These are phyloP conservation scores for Beauveria brongniartii DNA, from an alignment of 2,329 filamentous ascomycete genomes.

Conservation along the genomic window DNA sequence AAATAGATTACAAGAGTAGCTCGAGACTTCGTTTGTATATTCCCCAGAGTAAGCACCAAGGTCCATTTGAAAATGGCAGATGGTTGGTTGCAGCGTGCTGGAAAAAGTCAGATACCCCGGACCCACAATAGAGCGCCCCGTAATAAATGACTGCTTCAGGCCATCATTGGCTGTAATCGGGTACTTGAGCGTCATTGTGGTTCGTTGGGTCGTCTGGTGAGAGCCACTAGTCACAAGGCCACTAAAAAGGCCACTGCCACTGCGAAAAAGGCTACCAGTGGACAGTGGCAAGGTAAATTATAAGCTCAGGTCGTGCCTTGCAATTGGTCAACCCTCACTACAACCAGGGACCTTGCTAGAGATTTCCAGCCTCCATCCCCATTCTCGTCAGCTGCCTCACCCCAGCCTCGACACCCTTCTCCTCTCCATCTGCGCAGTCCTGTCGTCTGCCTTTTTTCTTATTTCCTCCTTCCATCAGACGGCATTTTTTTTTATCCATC, in stretches of 20 bases:
- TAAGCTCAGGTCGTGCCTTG: too few species aligned
- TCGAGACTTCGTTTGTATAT: background rate
- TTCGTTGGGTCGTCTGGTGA: background rate
- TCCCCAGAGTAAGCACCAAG: background rate
- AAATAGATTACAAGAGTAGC: background rate
- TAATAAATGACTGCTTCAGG: background rate
- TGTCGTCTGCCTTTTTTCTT: background rate
- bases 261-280: too few species aligned
- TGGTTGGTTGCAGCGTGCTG: background rate
- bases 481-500: too few species aligned
- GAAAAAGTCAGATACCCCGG: background rate
- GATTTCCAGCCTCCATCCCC: conserved; percentile 1
- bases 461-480: background rate
- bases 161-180: background rate
- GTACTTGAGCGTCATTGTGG: background rate
- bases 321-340: too few species aligned
- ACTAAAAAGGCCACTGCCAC: too few species aligned
- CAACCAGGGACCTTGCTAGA: background rate
- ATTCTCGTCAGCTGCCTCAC: background rate
- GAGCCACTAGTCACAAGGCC: too few species aligned
- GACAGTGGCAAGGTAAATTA: too few species aligned
- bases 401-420: background rate
- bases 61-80: too few species aligned
- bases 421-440: too few species aligned
- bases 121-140: too few species aligned